Evolutionary conservation across 495 filamentous ascomycete genomes (phyloP).

Genomic region (Trichoderma reesei): DNA sequence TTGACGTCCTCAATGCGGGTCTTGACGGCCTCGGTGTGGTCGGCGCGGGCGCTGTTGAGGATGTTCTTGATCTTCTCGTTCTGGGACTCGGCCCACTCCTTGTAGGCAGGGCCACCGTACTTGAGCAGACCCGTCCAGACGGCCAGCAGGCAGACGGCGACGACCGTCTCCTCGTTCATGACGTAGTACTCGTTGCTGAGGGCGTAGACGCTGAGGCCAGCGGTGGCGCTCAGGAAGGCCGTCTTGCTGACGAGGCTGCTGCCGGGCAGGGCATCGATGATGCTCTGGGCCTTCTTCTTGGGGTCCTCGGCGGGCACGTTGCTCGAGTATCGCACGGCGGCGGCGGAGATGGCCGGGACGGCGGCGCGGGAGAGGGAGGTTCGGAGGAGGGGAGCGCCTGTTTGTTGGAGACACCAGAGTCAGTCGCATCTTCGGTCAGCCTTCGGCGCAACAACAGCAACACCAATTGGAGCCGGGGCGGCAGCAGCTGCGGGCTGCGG

Average conservation of each 20-base stretch:
- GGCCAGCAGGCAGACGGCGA: slow-evolving; percentile 77
- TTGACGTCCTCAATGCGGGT: slow-evolving; percentile 83
- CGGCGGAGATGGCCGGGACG: slow-evolving; percentile 52
- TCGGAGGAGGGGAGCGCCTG: slow-evolving; percentile 86
- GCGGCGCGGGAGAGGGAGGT: slow-evolving; percentile 56
- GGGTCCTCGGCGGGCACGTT: slow-evolving; percentile 75
- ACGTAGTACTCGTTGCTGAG: slow-evolving; percentile 99
- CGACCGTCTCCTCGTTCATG: slow-evolving; percentile 94
- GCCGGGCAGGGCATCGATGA: slow-evolving; percentile 82
- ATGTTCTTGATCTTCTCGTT: slow-evolving; percentile 82
- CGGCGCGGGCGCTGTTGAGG: slow-evolving; percentile 81
- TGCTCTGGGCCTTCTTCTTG: slow-evolving; percentile 87
- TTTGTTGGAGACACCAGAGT: not conserved
- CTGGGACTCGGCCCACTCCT: slow-evolving; percentile 81
- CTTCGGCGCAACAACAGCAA: slow-evolving; percentile 20
- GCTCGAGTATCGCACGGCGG: slow-evolving; percentile 55
- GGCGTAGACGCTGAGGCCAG: slow-evolving; percentile 83
- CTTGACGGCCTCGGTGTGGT: slow-evolving; percentile 93
- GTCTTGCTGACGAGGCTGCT: slow-evolving; percentile 85
- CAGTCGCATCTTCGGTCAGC: not conserved
- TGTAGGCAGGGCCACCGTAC: slow-evolving; percentile 86
- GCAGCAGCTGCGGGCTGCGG: not conserved
- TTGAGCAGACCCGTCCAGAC: slow-evolving; percentile 84
- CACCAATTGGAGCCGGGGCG: not conserved
- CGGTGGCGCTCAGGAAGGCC: slow-evolving; percentile 85